Base-by-base conservation (phyloP, 2,329 filamentous ascomycete species). In the Botryotinia globosa region DNA sequence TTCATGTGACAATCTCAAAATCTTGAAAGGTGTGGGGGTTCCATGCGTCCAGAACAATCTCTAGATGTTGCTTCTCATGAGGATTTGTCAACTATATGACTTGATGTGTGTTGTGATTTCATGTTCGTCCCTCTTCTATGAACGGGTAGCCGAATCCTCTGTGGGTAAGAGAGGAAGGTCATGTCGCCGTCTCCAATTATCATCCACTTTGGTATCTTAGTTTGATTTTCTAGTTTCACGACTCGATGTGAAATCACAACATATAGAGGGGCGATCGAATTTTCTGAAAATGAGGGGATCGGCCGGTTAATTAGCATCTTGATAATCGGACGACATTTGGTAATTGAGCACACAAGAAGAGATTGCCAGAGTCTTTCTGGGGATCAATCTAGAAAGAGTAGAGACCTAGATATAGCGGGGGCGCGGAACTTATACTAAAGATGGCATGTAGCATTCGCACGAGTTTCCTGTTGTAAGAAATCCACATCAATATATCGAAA, bases 21-120 rank as follows among this genome's bases (percentile, higher is more conserved):
- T 56, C 51, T 56, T n/a, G n/a, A 42, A 54, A 66, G 39, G 48
- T 32, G 65, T 68, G 65, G 65, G 65, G 64, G 34, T 22, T 7
- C 8, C 7, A 68, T 56, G 39, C n/a, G 18, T 68, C 18, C 22
- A 44, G 54, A 42, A 32, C 4, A 22, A 32, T n/a, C 6, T 44
- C 34, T 14, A 68, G 65, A 58, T 42, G 10, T 67, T 32, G 37
- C n/a, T 56, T 56, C 1, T 42, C 1, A 44, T 44, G 25, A 9
- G 25, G 16, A 42, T 56, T 48, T 42, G 48, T 67, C 34, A 56
- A 67, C 20, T 34, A 18, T 66, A 54, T 66, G 45, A 66, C 34
- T 67, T 56, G 9, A 54, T 67, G 48, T 44, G 18, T 42, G 32
- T 29, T 32, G 20, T n/a, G 16, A 56, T 32, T 56, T 42, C 48